phyloP scores from a whole-genome alignment of 768 basidiomycete genomes.

The Myochromella boudieri region DNA sequence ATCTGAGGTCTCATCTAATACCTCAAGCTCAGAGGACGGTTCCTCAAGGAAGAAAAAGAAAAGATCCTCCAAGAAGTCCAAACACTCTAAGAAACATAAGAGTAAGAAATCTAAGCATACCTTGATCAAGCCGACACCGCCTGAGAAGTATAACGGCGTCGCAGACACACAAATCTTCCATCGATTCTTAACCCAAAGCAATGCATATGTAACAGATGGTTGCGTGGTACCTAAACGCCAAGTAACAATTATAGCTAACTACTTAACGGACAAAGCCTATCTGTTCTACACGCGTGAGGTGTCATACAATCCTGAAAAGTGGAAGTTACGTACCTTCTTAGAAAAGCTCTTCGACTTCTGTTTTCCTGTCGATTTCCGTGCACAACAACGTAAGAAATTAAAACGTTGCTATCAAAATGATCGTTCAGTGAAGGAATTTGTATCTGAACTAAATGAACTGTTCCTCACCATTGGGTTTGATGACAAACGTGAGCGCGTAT shows the following conservation, averaged over 20 bases:
- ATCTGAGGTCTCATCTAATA: too few species aligned
- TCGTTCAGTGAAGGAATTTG: not conserved
- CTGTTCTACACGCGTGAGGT: slow-evolving; percentile 12
- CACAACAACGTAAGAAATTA: slow-evolving; percentile 3
- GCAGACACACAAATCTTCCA: not conserved
- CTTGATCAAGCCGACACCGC: not conserved
- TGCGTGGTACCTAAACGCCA: too few species aligned
- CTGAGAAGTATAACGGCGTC: not conserved
- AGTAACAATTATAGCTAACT: slow-evolving; percentile 3
- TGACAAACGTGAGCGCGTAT: not conserved
- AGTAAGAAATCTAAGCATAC: too few species aligned
- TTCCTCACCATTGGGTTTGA: not conserved
- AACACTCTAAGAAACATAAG: not conserved
- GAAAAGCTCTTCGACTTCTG: slow-evolving; percentile 14
- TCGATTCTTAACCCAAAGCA: not conserved
- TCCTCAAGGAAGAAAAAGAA: not conserved
- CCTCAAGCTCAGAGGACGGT: not conserved
- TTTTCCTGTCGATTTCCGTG: slow-evolving; percentile 9
- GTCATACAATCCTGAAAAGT: not conserved
- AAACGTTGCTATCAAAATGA: slow-evolving; percentile 2
- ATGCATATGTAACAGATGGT: not conserved
- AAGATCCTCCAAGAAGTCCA: not conserved
- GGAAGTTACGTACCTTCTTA: slow-evolving; percentile 1
- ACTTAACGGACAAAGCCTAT: slow-evolving; percentile 11
- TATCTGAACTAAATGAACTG: not conserved